Evolutionary conservation across 129 eudicot species (phyloP).

Genomic region (Flaveria linearis): DNA sequence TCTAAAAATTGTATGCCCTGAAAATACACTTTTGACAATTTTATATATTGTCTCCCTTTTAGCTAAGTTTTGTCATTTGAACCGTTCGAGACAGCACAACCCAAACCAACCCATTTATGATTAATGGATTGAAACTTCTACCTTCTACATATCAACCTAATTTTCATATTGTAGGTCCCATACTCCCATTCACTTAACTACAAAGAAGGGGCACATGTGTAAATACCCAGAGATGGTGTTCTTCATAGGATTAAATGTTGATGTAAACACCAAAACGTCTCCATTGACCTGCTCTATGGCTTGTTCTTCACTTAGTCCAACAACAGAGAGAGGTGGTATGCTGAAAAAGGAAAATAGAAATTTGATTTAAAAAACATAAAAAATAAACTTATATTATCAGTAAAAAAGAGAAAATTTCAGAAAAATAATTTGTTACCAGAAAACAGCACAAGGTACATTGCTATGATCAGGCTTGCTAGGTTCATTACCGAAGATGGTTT

Average conservation of each 20-base stretch:
- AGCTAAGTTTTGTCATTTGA: constrained; percentile 24
- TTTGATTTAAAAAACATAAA: not conserved
- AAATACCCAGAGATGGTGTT: constrained; percentile 91
- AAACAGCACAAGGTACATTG: constrained; percentile 85
- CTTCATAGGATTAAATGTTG: constrained; percentile 93
- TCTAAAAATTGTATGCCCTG: not conserved
- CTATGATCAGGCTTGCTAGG: constrained; percentile 72
- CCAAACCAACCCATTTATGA: not conserved
- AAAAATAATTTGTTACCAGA: constrained; percentile 59
- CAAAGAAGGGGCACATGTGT: not conserved
- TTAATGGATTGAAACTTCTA: not conserved
- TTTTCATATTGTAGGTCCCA: constrained; percentile 2
- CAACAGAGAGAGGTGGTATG: constrained; percentile 99
- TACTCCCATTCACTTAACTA: constrained; percentile 5
- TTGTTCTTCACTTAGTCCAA: constrained; percentile 93
- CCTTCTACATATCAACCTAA: constrained; percentile 4
- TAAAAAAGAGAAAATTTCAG: not conserved
- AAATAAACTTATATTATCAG: not conserved
- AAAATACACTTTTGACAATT: not conserved
- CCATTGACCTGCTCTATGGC: constrained; percentile 82
- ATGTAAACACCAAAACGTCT: constrained; percentile 79
- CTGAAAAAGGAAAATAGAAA: constrained; percentile 42
- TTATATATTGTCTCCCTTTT: not conserved
- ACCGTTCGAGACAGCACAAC: not conserved
- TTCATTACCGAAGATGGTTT: constrained; percentile 82